Conservation (phyloP, 257 asterid genomes). For the Lantana camara region DNA sequence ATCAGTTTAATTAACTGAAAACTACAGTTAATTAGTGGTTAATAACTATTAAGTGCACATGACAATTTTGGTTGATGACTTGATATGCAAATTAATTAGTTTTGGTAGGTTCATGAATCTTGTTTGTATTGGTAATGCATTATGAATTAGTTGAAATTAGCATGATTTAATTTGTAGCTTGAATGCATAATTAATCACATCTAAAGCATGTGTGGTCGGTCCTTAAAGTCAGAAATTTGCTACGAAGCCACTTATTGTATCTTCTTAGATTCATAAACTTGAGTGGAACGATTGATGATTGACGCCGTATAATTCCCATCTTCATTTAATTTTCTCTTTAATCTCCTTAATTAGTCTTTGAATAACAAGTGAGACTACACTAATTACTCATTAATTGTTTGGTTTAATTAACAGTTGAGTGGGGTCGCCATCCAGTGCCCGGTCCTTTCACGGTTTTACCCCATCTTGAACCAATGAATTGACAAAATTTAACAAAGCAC, state of each 20-base stretch:
- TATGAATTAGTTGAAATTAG: not conserved
- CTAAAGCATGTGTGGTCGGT: slow-evolving; percentile 9
- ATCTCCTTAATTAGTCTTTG: too few species aligned
- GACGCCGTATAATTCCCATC: not conserved
- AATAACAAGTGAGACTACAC: not conserved
- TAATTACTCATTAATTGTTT: not conserved
- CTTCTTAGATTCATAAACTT: slow-evolving; percentile 2
- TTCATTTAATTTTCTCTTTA: not conserved
- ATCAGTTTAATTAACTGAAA: too few species aligned
- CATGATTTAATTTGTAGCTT: not conserved
- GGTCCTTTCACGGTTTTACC: too few species aligned
- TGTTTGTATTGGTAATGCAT: not conserved
- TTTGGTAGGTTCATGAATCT: not conserved
- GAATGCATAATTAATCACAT: slow-evolving; percentile 13
- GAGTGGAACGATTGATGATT: not conserved
- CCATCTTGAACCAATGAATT: too few species aligned
- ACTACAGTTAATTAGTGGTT: too few species aligned
- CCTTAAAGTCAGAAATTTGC: slow-evolving; percentile 23
- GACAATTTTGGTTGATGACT: too few species aligned
- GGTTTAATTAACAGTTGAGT: too few species aligned
- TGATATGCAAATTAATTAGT: too few species aligned
- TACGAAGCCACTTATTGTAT: slow-evolving; percentile 17
- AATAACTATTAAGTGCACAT: too few species aligned
- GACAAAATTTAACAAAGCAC: too few species aligned
- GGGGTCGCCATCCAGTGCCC: too few species aligned